Percentiles rank a stretch among this genome's conserved stretches.
Conservation (phyloP, 345 rosid genomes). For the Odontarrhena argentea region DNA sequence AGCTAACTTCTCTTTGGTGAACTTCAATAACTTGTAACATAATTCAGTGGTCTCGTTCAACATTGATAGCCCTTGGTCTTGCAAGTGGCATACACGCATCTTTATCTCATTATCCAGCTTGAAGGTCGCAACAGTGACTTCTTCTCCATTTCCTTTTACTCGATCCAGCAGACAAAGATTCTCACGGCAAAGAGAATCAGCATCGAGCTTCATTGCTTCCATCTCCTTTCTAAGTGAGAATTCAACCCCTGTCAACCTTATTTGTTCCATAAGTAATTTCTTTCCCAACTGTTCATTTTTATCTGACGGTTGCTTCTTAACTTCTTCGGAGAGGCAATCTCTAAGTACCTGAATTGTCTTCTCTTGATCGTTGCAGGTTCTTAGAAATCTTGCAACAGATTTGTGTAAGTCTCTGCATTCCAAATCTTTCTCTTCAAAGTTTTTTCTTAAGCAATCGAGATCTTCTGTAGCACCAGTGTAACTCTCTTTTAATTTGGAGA, state of each 20-base stretch:
- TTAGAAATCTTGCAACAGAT: constrained; percentile 56
- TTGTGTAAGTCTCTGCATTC: constrained; percentile 85
- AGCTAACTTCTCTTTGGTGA: constrained; percentile 51
- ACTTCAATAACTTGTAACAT: constrained; percentile 65
- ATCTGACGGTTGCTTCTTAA: constrained; percentile 47
- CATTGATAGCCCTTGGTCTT: constrained; percentile 69
- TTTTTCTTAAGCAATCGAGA: constrained; percentile 55
- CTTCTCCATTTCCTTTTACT: constrained; percentile 56
- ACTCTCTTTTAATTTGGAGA: constrained; percentile 59
- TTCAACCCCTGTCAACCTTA: constrained; percentile 86
- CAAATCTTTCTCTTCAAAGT: constrained; percentile 73
- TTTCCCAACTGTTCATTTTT: constrained; percentile 45
- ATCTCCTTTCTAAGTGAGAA: constrained; percentile 70
- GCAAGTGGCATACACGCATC: constrained; percentile 61
- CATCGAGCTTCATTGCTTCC: constrained; percentile 61
- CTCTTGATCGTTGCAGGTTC: constrained; percentile 83
- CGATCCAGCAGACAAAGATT: constrained; percentile 67
- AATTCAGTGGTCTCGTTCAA: constrained; percentile 59
- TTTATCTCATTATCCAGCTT: constrained; percentile 74
- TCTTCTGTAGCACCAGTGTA: constrained; percentile 48
- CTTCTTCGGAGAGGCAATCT: constrained; percentile 51
- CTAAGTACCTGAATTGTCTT: constrained; percentile 77
- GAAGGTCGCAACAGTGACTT: constrained; percentile 43
- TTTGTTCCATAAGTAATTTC: constrained; percentile 69
- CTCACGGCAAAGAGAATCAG: constrained; percentile 75